Evolutionary conservation across 164 flowering plant species (phyloP).

Genomic region (Berberis vulgaris): DNA sequence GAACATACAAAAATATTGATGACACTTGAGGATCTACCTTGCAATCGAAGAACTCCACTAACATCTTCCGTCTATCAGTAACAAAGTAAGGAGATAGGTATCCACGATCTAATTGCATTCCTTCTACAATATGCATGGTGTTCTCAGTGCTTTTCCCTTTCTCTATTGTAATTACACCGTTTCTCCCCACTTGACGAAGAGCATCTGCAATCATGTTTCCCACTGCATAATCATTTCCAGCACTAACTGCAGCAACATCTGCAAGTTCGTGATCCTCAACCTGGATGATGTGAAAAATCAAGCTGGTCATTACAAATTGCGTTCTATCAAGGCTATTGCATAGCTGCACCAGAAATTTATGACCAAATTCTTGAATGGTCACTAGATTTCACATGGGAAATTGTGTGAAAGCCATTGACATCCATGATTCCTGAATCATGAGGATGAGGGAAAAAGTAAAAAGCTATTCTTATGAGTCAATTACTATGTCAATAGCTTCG

Average conservation of each 20-base stretch:
- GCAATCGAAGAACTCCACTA: conserved; percentile 61
- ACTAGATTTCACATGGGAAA: too few species aligned
- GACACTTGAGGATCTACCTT: conserved; percentile 40
- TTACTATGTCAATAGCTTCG: too few species aligned
- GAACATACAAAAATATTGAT: background rate
- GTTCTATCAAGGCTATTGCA: too few species aligned
- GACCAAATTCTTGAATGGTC: too few species aligned
- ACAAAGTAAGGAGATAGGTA: conserved; percentile 85
- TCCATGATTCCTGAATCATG: too few species aligned
- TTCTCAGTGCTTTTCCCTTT: conserved; percentile 55
- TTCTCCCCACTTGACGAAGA: conserved; percentile 56
- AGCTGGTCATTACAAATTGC: background rate
- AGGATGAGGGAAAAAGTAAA: too few species aligned
- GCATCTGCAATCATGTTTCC: conserved; percentile 87
- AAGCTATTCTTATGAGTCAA: too few species aligned
- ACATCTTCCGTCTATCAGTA: conserved; percentile 56
- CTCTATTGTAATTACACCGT: conserved; percentile 66
- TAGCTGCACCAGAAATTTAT: too few species aligned
- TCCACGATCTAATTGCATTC: conserved; percentile 94
- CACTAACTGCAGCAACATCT: conserved; percentile 87
- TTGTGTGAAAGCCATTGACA: too few species aligned
- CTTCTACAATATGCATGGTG: conserved; percentile 61
- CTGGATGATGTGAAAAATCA: conserved; percentile 27
- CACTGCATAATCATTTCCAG: conserved; percentile 74
- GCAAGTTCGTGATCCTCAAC: conserved; percentile 80